Evolutionary conservation across 441 rosid species (phyloP), one percentile per base, ranked within the genome.

Genomic region (Erysimum cheiri): DNA sequence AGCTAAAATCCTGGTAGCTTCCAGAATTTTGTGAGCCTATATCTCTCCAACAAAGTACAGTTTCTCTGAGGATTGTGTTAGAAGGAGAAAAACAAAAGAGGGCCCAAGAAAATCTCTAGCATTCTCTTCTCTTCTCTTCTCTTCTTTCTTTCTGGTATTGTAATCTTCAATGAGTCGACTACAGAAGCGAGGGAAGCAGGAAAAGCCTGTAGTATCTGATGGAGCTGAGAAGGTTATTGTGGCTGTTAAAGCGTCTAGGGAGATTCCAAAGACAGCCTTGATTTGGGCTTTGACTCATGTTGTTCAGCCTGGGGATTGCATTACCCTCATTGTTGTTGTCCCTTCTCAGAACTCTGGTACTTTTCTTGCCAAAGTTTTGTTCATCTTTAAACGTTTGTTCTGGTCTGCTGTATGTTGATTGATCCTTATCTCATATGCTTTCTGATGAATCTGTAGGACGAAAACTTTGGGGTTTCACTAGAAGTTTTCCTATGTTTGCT

Each of bases 231-330:
- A 93, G 84, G 97, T 91, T 55, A 88, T 96, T 58, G 96, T 96
- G 52, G 99, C 96, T 41, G 96, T 93, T 53, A 96, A 93, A 85
- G 96, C 96, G 12, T 91, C 99, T 28, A 91, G 89, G 83, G 99
- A 96, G 82, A 93, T 93, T 60, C 90, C 99, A 1, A 93, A 88
- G 80, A 84, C 87, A 63, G 99, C 97, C 35, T 67, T 96, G 70
- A 90, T 82, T 48, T 96, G 99, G 99, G 93, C 99, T 75, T 82
- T 96, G 89, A 96, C 97, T 76, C 99, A 96, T 82, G 96, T 96
- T 72, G 98, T 85, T 74, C 96, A 89, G 59, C 96, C 98, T 75
- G 97, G 97, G 35, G 96, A 96, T 71, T 87, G 91, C 86, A 96
- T 96, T 57, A 93, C 98, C 3, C 84, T 96, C 54, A 85, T 96